Evolutionary conservation across 2,329 filamentous ascomycete genomes (phyloP).

Genomic region (Penicillium sp.): DNA sequence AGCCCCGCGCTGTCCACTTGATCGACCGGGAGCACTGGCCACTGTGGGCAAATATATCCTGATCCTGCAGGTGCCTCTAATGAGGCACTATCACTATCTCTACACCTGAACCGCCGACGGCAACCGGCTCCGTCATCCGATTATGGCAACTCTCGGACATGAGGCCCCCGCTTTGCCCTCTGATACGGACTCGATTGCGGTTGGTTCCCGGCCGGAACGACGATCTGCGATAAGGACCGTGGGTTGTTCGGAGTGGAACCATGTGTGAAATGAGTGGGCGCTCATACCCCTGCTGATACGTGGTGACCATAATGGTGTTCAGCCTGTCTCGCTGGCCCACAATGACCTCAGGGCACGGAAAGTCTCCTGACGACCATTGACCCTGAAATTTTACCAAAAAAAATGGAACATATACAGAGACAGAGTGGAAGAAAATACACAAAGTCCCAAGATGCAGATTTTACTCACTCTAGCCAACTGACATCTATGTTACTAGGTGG

Average conservation of each 20-base stretch:
- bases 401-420: not conserved
- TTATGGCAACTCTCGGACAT: not conserved
- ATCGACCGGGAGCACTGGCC: not conserved
- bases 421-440: not conserved
- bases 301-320: not conserved
- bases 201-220: not conserved
- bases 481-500: not conserved
- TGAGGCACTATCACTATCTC: not conserved
- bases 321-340: not conserved
- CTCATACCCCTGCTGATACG: not conserved
- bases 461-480: not conserved
- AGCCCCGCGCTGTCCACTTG: conserved; percentile 5
- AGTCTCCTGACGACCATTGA: no score
- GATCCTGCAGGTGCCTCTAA: not conserved
- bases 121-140: not conserved
- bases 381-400: no score
- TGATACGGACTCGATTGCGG: not conserved
- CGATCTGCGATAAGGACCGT: conserved; percentile 2
- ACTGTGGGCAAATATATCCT: not conserved
- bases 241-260: not conserved
- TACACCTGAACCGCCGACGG: not conserved
- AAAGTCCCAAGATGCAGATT: not conserved
- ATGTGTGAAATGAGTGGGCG: not conserved
- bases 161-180: conserved; percentile 1
- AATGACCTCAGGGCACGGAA: not conserved